Base-by-base conservation (phyloP, 768 basidiomycete genomes). In the Tricholoma flavovirens region DNA sequence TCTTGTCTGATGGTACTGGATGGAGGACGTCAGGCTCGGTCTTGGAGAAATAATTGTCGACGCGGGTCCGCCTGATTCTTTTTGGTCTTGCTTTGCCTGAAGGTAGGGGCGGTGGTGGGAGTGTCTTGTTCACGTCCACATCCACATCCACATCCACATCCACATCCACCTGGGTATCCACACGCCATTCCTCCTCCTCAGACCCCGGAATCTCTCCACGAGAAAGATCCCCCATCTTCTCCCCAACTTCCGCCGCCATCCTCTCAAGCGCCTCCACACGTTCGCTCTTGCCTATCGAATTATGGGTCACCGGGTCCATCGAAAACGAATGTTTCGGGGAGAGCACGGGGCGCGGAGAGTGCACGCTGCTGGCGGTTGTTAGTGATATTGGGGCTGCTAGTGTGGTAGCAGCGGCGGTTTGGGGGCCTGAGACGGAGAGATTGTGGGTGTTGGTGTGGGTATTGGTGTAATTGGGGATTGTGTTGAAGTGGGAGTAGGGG, bases 251-350 rank as follows among this genome's bases (percentile, higher is more conserved):
- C 30, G 82, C 85, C 0, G 86, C 89, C 76, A 93, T 83, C 67
- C 79, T 77, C 70, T 92, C 90, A 52, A 92, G 74, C 58, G 78
- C 74, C 56, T 82, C 81, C 6, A 92, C 87, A n/a, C 82, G 69
- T 56, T 82, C 78, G 62, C 80, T 81, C 71, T 77, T 82, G 29
- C 73, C 64, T 21, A 77, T 51, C 2, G 74, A 67, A 9, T 67
- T 66, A 19, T 71, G 67, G 35, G 70, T 69, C 30, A 76, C 66
- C 1, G 74, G 73, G 52, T 77, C 74, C 6, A 69, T 66, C 10
- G 75, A 67, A 56, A 76, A 82, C 0, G 83, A 81, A 40, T 76
- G 76, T 60, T 85, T 86, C 5, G 87, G 87, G 0, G 86, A 87
- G 15, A 81, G 75, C 51, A 86, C 72, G 0, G 89, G 88, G 7